These are phyloP conservation scores for Nicotiana knightiana DNA, from an alignment of 257 asterid genomes.

Conservation along the genomic window DNA sequence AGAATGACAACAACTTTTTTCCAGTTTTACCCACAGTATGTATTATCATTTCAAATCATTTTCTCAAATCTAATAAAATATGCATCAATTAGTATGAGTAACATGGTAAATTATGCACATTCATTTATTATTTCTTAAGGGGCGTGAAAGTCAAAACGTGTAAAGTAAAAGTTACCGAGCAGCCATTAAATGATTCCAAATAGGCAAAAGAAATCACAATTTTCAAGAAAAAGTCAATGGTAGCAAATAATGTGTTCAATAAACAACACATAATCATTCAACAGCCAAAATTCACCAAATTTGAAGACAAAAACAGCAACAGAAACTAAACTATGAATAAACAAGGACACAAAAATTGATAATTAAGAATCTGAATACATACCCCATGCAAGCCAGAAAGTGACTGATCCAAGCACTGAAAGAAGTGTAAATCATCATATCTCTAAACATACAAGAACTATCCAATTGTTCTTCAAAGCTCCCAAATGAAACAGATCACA, in stretches of 20 bases:
- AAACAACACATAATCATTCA: neutral
- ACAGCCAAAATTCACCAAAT: neutral
- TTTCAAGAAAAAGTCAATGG: neutral
- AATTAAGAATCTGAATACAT: constrained; percentile 36
- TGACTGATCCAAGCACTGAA: constrained; percentile 63
- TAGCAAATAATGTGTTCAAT: neutral
- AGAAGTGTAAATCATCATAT: constrained; percentile 53
- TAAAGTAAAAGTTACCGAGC: no score
- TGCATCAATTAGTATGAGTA: no score
- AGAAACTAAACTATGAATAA: neutral
- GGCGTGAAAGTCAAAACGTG: no score
- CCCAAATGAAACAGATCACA: constrained; percentile 20
- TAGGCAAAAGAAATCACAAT: neutral
- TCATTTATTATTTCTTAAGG: no score
- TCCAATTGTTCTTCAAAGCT: neutral
- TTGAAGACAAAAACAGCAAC: neutral
- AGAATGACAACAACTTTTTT: no score
- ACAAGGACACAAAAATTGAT: neutral
- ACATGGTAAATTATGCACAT: no score
- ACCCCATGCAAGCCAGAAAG: constrained; percentile 79
- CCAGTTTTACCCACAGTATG: no score
- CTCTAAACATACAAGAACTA: constrained; percentile 24
- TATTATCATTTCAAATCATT: no score
- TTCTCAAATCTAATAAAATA: no score
- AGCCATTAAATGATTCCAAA: neutral